Evolutionary conservation across 345 rosid genomes (phyloP), one percentile per base, ranked within the genome.

Genomic region (Anacardium occidentale): DNA sequence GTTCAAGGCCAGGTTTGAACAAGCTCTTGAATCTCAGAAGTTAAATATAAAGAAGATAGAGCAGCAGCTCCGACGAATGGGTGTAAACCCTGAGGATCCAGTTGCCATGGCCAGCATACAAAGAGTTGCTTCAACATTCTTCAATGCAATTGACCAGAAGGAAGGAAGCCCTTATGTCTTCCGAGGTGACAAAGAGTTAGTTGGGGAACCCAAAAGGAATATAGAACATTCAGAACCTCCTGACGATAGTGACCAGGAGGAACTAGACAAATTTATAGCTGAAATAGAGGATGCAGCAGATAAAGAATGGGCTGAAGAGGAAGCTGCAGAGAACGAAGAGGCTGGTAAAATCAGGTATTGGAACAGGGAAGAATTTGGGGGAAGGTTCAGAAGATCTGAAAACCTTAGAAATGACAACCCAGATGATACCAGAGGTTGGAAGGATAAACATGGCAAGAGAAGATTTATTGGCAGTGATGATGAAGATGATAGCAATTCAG

Each of bases 1-100:
- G 66, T 94, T 94, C 74, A 94, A 92, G 80, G 98, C 98, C 20
- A 88, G 98, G 81, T 94, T 92, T 52, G 98, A 94, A 78, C 98
- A 94, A 88, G 98, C 98, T n/a, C 96, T 94, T 25, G 98, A 94
- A 70, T 93, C 98, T 57, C 98, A 94, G 91, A 94, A 90, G 86
- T 83, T 94, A 76, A 94, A 92, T 81, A 92, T 94, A 71, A 94
- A 92, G 87, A 89, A 92, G 85, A 77, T 85, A 55, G 98, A 92
- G 69, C 98, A 94, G 84, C 89, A 89, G 81, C 94, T 94, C 52
- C 83, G 97, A 15, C 77, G 91, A 69, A 86, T 80, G 90, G 98
- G 95, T 70, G 82, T 89, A 62, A 94, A 94, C 78, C 98, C 98
- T 9, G 98, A 94, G 88, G 98, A 94, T 85, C 98, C 98, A 18